phyloP scores from a whole-genome alignment of 306 rosid species.

The Comarum palustre region DNA sequence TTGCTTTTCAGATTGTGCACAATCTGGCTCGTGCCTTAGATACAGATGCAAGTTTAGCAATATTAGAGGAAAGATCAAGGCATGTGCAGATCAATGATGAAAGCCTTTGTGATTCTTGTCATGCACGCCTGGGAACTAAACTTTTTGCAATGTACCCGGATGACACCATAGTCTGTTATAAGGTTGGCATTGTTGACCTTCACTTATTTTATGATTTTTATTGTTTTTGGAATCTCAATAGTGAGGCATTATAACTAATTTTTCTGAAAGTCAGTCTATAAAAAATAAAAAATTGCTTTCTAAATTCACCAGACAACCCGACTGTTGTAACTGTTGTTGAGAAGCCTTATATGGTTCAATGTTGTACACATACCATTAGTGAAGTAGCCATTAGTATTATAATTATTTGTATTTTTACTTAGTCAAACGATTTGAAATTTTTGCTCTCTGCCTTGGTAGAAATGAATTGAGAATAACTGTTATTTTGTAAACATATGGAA shows the following conservation, averaged over 20 bases:
- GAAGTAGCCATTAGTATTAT: neutral
- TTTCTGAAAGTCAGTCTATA: neutral
- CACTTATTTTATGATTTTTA: neutral
- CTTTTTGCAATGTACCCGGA: constrained; percentile 99
- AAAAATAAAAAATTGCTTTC: neutral
- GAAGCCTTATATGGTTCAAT: neutral
- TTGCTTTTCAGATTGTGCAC: constrained; percentile 70
- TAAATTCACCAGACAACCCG: neutral
- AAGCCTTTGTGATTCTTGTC: constrained; percentile 92
- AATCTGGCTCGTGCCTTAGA: constrained; percentile 81
- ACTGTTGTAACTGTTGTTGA: neutral
- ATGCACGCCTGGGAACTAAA: constrained; percentile 95
- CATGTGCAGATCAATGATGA: constrained; percentile 90
- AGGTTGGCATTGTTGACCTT: constrained; percentile 51
- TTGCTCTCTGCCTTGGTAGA: neutral
- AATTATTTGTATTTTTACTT: neutral
- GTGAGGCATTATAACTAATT: neutral
- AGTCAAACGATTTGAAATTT: neutral
- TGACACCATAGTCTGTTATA: constrained; percentile 86
- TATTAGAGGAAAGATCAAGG: constrained; percentile 95
- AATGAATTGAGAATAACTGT: neutral
- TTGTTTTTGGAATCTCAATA: neutral
- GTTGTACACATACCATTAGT: constrained; percentile 1
- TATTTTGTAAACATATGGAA: too few relatives aligned
- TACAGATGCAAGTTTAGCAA: constrained; percentile 84